Conservation (phyloP, 345 rosid genomes). For the Isatis tinctoria region DNA sequence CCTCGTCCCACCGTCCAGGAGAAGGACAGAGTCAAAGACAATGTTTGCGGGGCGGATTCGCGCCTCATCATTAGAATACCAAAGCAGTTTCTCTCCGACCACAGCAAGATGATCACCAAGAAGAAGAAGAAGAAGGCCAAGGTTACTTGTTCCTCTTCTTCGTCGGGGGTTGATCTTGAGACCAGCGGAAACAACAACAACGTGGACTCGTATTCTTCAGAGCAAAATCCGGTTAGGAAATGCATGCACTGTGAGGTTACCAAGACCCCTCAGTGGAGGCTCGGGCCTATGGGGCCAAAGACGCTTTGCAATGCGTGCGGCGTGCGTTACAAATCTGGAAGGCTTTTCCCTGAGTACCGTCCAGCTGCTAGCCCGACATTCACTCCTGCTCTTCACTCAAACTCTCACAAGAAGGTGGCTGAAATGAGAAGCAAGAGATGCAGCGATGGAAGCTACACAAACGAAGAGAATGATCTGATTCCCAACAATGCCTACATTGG, state of each 20-base stretch:
- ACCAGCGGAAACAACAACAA: constrained; percentile 35
- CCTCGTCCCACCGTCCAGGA: constrained; percentile 68
- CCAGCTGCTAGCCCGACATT: constrained; percentile 97
- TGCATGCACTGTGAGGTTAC: constrained; percentile 96
- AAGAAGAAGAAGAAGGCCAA: constrained; percentile 59
- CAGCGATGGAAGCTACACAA: constrained; percentile 4
- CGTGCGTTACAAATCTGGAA: constrained; percentile 85
- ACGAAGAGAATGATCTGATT: constrained; percentile 21
- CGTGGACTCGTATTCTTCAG: constrained; percentile 24
- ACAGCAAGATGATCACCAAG: constrained; percentile 62
- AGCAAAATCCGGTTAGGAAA: constrained; percentile 57
- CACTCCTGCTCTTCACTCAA: constrained; percentile 83
- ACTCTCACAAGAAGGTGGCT: constrained; percentile 91
- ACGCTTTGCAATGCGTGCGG: constrained; percentile 99
- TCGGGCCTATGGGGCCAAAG: constrained; percentile 97
- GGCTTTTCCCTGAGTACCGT: constrained; percentile 97
- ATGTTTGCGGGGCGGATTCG: constrained; percentile 24
- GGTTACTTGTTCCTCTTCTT: constrained; percentile 31
- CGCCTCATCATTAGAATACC: constrained; percentile 66
- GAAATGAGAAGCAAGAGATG: constrained; percentile 78
- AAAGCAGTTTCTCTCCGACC: constrained; percentile 47
- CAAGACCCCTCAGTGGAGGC: constrained; percentile 98
- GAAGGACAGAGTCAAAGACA: constrained; percentile 47
- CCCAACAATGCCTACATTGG: constrained; percentile 33
- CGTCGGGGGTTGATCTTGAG: constrained; percentile 37